These are phyloP conservation scores for Saprolegnia parasitica DNA, from an alignment of 352 stramenopile genomes.

Conservation along the genomic window DNA sequence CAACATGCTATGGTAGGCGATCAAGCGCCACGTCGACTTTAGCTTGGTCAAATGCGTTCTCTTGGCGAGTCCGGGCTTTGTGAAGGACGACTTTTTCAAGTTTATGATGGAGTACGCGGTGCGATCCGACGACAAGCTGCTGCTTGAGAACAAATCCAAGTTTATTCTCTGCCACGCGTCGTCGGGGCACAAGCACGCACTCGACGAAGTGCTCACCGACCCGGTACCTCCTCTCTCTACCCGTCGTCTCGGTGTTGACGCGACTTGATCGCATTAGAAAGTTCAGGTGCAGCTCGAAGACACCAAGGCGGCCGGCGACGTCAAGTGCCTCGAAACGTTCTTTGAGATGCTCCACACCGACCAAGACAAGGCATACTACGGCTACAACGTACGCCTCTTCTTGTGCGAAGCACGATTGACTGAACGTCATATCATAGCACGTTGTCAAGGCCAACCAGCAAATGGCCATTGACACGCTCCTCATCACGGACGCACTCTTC, in stretches of 20 bases:
- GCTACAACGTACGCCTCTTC: constrained; percentile 60
- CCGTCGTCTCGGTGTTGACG: not conserved
- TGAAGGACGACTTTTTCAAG: constrained; percentile 98
- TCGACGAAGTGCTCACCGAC: constrained; percentile 96
- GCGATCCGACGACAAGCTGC: constrained; percentile 88
- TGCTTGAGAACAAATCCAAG: constrained; percentile 96
- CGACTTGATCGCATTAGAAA: constrained; percentile 5
- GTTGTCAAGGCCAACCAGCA: constrained; percentile 88
- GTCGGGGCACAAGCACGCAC: constrained; percentile 96
- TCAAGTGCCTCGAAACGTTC: constrained; percentile 91
- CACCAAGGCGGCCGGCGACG: constrained; percentile 91
- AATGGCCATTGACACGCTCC: constrained; percentile 91
- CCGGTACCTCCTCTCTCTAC: constrained; percentile 33
- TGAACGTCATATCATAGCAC: too few relatives aligned
- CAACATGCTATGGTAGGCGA: constrained; percentile 45
- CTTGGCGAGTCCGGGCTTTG: constrained; percentile 93
- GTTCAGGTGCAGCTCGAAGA: constrained; percentile 92
- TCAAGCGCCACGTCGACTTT: constrained; percentile 96
- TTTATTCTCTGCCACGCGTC: constrained; percentile 94
- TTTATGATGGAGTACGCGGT: constrained; percentile 91
- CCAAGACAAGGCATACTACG: constrained; percentile 96
- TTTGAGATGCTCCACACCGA: constrained; percentile 95
- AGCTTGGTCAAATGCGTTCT: constrained; percentile 95
- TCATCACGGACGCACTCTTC: constrained; percentile 96
- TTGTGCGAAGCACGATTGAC: too few relatives aligned